A percentile compares a stretch with the other conserved stretches of the same genome.
phyloP scores from a whole-genome alignment of 2,329 filamentous ascomycete species.

The Keithomyces neogunnii region DNA sequence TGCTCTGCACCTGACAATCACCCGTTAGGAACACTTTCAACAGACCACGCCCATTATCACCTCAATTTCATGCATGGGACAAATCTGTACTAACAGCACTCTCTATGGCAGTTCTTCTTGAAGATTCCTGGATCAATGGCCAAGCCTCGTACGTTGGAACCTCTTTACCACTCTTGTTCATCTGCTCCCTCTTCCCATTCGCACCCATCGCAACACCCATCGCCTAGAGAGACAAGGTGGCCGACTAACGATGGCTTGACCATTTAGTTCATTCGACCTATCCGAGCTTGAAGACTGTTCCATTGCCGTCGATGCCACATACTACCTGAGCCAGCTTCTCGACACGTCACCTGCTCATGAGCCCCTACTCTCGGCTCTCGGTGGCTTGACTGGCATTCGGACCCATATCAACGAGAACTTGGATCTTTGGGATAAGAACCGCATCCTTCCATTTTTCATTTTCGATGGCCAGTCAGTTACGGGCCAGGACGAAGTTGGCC shows the following conservation, averaged over 20 bases:
- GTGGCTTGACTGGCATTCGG: slow-evolving; percentile 75
- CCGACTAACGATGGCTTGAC: not conserved
- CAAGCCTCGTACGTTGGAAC: slow-evolving; percentile 24
- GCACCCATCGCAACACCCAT: not conserved
- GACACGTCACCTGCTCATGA: slow-evolving; percentile 65
- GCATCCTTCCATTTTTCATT: slow-evolving; percentile 76
- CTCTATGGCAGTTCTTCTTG: slow-evolving; percentile 22
- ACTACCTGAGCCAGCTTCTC: slow-evolving; percentile 77
- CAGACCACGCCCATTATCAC: not conserved
- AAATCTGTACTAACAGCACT: slow-evolving; percentile 3
- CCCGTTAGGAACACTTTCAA: slow-evolving; percentile 1
- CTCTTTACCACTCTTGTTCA: not conserved
- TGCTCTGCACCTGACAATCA: slow-evolving; percentile 6
- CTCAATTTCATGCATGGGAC: not conserved
- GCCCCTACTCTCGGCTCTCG: slow-evolving; percentile 81
- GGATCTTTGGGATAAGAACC: slow-evolving; percentile 58
- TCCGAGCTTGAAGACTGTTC: slow-evolving; percentile 64
- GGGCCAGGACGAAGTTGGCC: slow-evolving; percentile 62
- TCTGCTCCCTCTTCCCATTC: not conserved
- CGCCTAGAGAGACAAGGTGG: not conserved
- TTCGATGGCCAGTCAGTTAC: slow-evolving; percentile 82
- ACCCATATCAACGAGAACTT: slow-evolving; percentile 70
- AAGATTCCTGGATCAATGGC: slow-evolving; percentile 31
- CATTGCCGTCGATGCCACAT: slow-evolving; percentile 80
- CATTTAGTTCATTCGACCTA: slow-evolving; percentile 48